Evolutionary conservation across 2,329 filamentous ascomycete genomes (phyloP), one percentile per base, ranked within the genome.

Genomic region (Colletotrichum echinochloae): DNA sequence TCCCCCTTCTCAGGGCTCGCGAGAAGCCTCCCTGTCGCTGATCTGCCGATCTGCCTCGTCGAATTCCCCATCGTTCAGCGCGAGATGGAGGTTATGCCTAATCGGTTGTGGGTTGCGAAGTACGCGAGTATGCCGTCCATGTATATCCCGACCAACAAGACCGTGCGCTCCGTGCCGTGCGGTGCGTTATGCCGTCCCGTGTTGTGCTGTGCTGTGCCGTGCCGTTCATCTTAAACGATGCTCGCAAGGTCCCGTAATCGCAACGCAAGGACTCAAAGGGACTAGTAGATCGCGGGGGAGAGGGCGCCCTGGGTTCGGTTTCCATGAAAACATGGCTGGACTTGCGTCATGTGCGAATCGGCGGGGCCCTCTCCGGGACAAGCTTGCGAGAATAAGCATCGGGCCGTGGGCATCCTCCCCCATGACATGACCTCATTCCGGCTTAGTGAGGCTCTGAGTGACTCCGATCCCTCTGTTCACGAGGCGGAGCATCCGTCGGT

Each of bases 391-490:
- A 68, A 70, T 59, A 70, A 67, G 68, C 68, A 70, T 67, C 52
- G 37, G 59, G 44, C 39, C 33, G 57, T 67, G 68, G 51, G 52
- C 49, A 62, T 65, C 28, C 28, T 48, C 51, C 48, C 44, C 59
- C 68, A 41, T 62, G 57, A 37, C 11, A 23, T 23, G 35, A 44
- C 48, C 60, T 62, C 35, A 4, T 62, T 62, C 48, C 20, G 48
- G 60, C 35, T 20, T 62, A 62, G 60, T 70, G 64, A 70, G 68
- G 68, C 68, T 70, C 68, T 70, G 68, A 57, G 44, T 37, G 57
- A 70, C 64, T 59, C 64, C 64, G 64, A 61, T 11, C 35, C 26
- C 26, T 60, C n/a, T n/a, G n/a, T n/a, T n/a, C 26, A 37, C 39
- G 64, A 57, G 68, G 68, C 68, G 68, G 68, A 70, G 68, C 60